Evolutionary conservation across 2,329 filamentous ascomycete genomes (phyloP), one percentile per base, ranked within the genome.

Genomic region (Xylaria sp.): DNA sequence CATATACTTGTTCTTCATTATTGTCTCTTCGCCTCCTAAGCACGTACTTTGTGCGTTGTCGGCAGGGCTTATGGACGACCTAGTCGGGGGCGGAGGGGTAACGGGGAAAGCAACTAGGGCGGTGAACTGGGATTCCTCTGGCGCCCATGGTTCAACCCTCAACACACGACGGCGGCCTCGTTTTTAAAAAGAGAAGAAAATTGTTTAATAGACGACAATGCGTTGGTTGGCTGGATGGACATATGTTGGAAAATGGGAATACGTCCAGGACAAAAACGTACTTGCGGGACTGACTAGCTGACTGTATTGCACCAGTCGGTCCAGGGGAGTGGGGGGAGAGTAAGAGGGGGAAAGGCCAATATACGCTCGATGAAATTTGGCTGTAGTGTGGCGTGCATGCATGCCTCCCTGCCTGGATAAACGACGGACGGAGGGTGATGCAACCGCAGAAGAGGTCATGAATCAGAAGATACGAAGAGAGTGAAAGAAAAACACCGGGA

Each of bases 391-490:
- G n/a, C n/a, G n/a, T n/a, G n/a, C n/a, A n/a, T n/a, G n/a, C n/a
- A n/a, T n/a, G n/a, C n/a, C n/a, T n/a, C n/a, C n/a, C n/a, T n/a
- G n/a, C n/a, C n/a, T n/a, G n/a, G 24, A 42, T 49, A 47, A 42
- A 40, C 51, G 49, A 48, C 34, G 44, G 49, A 4, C 4, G 29
- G 8, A 34, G 11, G 11, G 29, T 13, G 9, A 7, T 13, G 5
- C n/a, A n/a, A 7, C 6, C 29, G 29, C 3, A 13, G 47, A 20
- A 38, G 46, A 29, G 17, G 42, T 46, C 48, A 53, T 55, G 54
- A 52, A 48, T 52, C 42, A 48, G 37, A 53, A 47, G 46, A 45
- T 44, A 44, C 56, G 55, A 60, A 52, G 57, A 60, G n/a, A n/a
- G n/a, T n/a, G n/a, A n/a, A n/a, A n/a, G n/a, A n/a, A n/a, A n/a